phyloP scores from a whole-genome alignment of 345 rosid species.

The Camelina sativa region DNA sequence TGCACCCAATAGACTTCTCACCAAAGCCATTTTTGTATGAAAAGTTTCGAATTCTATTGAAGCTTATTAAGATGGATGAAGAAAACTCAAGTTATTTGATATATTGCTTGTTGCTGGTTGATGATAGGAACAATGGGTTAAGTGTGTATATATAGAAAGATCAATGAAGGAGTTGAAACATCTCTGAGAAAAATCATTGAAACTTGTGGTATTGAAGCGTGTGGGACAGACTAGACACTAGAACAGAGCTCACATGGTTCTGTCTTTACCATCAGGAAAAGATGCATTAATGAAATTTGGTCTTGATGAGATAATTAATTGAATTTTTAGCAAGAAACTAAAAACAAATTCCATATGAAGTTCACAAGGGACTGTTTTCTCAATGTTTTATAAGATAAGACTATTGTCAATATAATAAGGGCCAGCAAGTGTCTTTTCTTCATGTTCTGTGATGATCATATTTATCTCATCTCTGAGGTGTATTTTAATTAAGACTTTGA shows the following conservation, averaged over 20 bases:
- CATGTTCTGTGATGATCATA: constrained; percentile 34
- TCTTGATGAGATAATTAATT: constrained; percentile 23
- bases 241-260: constrained; percentile 35
- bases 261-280: constrained; percentile 20
- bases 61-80: neutral
- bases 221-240: constrained; percentile 19
- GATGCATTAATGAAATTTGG: constrained; percentile 4
- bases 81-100: neutral
- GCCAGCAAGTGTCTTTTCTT: constrained; percentile 13
- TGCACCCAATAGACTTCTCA: constrained; percentile 28
- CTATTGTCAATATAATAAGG: constrained; percentile 9
- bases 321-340: constrained; percentile 8
- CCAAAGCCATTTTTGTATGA: constrained; percentile 29
- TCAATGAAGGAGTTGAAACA: constrained; percentile 8
- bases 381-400: constrained; percentile 26
- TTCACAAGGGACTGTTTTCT: constrained; percentile 35
- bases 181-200: constrained; percentile 22
- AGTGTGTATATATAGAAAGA: constrained; percentile 23
- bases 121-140: neutral
- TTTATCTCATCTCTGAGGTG: constrained; percentile 18
- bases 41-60: neutral
- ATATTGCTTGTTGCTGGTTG: constrained; percentile 20
- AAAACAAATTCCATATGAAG: constrained; percentile 12
- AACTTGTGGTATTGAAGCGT: constrained; percentile 34
- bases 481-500: neutral